Evolutionary conservation across 352 stramenopile genomes (phyloP).

Genomic region (Globisporangium cylindrosporum): DNA sequence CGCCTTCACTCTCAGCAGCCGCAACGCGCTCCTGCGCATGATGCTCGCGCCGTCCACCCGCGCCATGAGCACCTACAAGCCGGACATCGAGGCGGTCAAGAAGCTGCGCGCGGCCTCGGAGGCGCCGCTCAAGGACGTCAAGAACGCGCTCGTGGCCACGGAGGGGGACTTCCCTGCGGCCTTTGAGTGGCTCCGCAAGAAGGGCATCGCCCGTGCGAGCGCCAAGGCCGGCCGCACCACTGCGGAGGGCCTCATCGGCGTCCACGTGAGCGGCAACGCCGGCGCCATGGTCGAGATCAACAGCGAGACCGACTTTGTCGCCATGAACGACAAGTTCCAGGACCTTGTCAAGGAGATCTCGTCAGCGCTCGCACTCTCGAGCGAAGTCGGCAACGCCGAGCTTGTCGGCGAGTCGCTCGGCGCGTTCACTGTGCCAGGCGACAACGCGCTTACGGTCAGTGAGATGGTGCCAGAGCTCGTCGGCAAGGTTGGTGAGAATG

Average conservation of each 20-base stretch:
- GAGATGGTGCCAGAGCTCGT: slow-evolving; percentile 78
- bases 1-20: slow-evolving; percentile 11
- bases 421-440: slow-evolving; percentile 46
- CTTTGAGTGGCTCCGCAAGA: slow-evolving; percentile 89
- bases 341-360: slow-evolving; percentile 60
- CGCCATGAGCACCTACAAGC: slow-evolving; percentile 73
- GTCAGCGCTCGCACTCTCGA: slow-evolving; percentile 32
- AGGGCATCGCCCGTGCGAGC: slow-evolving; percentile 77
- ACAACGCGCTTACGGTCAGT: slow-evolving; percentile 37
- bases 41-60: slow-evolving; percentile 20
- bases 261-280: slow-evolving; percentile 72
- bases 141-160: slow-evolving; percentile 80
- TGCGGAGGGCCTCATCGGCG: slow-evolving; percentile 70
- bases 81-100: slow-evolving; percentile 85
- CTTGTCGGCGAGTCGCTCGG: slow-evolving; percentile 44
- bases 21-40: slow-evolving; percentile 12
- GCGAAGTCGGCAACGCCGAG: slow-evolving; percentile 14
- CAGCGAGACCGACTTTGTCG: slow-evolving; percentile 95
- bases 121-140: slow-evolving; percentile 88
- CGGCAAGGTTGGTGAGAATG: slow-evolving; percentile 86
- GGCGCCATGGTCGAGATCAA: slow-evolving; percentile 93
- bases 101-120: slow-evolving; percentile 84
- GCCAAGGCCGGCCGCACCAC: slow-evolving; percentile 77
- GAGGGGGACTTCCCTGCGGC: slow-evolving; percentile 78
- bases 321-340: slow-evolving; percentile 91